A percentile compares a stretch with the other conserved stretches of the same genome.
These are phyloP conservation scores for Ophiostoma sp. DNA, from an alignment of 2,329 filamentous ascomycete genomes.

Conservation along the genomic window DNA sequence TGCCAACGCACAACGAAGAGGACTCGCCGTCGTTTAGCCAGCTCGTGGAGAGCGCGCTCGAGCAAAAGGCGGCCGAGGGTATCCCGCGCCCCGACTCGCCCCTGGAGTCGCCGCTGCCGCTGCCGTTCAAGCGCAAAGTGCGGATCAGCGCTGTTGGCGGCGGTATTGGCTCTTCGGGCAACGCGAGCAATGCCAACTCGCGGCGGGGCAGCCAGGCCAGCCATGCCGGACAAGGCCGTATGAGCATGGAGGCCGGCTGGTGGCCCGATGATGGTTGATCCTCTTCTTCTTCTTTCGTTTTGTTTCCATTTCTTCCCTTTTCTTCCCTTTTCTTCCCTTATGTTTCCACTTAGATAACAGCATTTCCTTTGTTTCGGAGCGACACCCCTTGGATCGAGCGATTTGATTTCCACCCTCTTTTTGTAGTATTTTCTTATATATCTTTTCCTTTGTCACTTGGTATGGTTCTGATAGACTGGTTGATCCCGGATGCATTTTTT, in stretches of 20 bases:
- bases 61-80: conserved; percentile 22
- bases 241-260: conserved; percentile 30
- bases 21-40: background rate
- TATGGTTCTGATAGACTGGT: conserved; percentile 12
- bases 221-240: background rate
- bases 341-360: background rate
- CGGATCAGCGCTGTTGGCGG: conserved; percentile 37
- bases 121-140: conserved; percentile 34
- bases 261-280: conserved; percentile 31
- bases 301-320: background rate
- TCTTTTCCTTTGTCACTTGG: background rate
- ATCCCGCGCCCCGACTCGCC: conserved; percentile 35
- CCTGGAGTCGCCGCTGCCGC: conserved; percentile 25
- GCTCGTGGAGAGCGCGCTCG: background rate
- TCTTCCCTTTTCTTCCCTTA: background rate
- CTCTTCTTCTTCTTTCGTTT: background rate
- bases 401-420: background rate
- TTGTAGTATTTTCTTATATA: background rate
- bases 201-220: background rate
- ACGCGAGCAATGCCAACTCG: background rate
- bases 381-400: conserved; percentile 1
- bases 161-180: background rate
- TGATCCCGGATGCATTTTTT: background rate
- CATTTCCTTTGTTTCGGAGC: background rate
- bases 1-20: conserved; percentile 6